Evolutionary conservation across 1,284 basidiomycete species (phyloP).

Genomic region (Ustanciosporium gigantosporum): DNA sequence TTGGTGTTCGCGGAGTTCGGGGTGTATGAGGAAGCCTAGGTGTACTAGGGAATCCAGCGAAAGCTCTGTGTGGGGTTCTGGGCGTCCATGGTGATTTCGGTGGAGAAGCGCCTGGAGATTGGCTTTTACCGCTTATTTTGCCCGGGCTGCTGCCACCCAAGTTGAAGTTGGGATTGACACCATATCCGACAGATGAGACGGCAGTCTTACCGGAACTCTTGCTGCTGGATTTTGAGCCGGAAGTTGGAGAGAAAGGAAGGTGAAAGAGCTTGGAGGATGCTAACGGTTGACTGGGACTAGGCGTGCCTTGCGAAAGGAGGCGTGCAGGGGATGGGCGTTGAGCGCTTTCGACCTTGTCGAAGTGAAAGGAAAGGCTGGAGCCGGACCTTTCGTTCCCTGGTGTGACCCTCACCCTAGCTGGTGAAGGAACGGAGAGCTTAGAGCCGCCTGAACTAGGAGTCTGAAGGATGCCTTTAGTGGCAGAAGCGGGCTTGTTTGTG

Average conservation of each 20-base stretch:
- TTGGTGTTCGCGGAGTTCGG: conserved; percentile 2
- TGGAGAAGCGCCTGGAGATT: neutral
- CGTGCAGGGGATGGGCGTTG: too few species aligned
- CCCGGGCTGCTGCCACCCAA: too few species aligned
- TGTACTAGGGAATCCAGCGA: neutral
- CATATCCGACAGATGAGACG: neutral
- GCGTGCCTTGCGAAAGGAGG: neutral
- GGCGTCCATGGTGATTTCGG: neutral
- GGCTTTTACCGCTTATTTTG: neutral
- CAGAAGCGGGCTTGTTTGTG: too few species aligned
- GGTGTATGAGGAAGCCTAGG: neutral
- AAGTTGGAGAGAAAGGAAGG: neutral
- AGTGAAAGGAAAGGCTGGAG: too few species aligned
- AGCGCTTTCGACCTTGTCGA: too few species aligned
- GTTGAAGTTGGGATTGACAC: too few species aligned
- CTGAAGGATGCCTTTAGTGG: too few species aligned
- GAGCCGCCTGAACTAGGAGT: too few species aligned
- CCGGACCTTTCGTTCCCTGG: too few species aligned
- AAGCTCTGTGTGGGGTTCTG: neutral
- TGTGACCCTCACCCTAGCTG: too few species aligned
- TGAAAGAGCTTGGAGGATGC: neutral
- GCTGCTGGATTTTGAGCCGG: neutral
- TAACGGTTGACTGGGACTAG: neutral
- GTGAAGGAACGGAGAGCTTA: too few species aligned
- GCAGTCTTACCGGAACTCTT: neutral